Base-by-base conservation (phyloP, 441 rosid species). In the Macaranga tanarius region DNA sequence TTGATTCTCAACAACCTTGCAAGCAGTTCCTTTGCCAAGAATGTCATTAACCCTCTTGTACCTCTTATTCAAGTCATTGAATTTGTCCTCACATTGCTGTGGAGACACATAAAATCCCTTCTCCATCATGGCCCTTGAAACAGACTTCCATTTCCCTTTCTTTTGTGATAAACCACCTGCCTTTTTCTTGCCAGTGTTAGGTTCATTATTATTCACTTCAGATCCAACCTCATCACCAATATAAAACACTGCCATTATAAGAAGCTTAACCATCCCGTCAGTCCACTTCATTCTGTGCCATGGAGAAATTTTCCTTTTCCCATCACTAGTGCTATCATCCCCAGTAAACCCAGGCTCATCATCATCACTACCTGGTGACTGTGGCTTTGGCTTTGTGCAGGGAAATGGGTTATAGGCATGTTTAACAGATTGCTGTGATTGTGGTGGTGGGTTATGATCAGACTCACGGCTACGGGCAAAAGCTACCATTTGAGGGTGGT, bases 271-370 rank as follows among this genome's bases (percentile, higher is more conserved):
- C 99, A 95, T 95, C 45, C 67, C 72, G 62, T 92, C 98, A 40
- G 96, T 95, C 98, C 99, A 95, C 78, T 95, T 95, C 98, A 95
- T 95, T 67, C 99, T 86, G 57, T 95, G 98, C 99, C 99, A 95
- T 1, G 85, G 97, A 42, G 97, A 91, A 5, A 73, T 7, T 66
- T 85, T 89, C 47, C 84, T 88, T 79, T 85, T 89, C n/a, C 84
- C 89, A 64, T 89, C 89, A 69, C 79, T 86, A 3, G 79, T 71
- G 69, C 74, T 73, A 16, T 90, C 95, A 34, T 92, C 96, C 0
- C 82, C 88, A 78, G 78, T 47, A 34, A 83, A 84, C 28, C 84
- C 88, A 52, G 82, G 87, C 22, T 92, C 97, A 45, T 84, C 93
- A 20, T 95, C 97, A 52, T 84, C 92, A 67, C 93, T 95, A 7